Base-by-base conservation (phyloP, 495 filamentous ascomycete species). In the Aspergillus ostianus region DNA sequence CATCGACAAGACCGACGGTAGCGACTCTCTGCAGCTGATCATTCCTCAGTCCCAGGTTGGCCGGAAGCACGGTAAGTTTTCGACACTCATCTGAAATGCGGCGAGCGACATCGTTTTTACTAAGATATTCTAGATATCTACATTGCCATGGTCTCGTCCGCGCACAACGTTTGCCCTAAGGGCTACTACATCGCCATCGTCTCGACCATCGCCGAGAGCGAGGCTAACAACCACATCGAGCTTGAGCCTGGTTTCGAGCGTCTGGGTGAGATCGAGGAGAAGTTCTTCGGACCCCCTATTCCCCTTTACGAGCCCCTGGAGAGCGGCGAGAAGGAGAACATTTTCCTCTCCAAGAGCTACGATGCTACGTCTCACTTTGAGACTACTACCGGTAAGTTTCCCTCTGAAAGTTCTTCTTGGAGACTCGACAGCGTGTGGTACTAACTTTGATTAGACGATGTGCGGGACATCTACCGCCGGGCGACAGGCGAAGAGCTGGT, bases 131-230 rank as follows among this genome's bases (percentile, higher is more conserved):
- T 64, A 94, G 92, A 99, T 75, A 96, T 99, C 73, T 99, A 99
- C 80, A 91, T 99, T 71, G 93, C 95, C 51, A 86, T 94, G 70
- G 93, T 99, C 63, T 96, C 92, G 8, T 90, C 92, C 27, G 90
- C 93, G 9, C 95, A 98, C 81, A 98, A 96, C 70, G 95, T 98
- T 66, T 98, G 95, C 79, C 94, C 95, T 56, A 96, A 96, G 82
- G 94, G 93, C 47, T 98, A 97, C 84, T 98, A 96, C 80, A 92
- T 99, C 65, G 95, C 94, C 60, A 97, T 97, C 65, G 92, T 99
- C 55, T 96, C 91, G 52, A 99, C 95, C 58, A 96, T 99, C 64
- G 91, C 96, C 65, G 94, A 99, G 81, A 87, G 86, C 46, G 78
- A 85, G 61, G 86, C 88, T 60, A 98, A 99, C 81, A 93, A 95